Evolutionary conservation across 768 basidiomycete species (phyloP).

Genomic region (Tylopilus balloui): DNA sequence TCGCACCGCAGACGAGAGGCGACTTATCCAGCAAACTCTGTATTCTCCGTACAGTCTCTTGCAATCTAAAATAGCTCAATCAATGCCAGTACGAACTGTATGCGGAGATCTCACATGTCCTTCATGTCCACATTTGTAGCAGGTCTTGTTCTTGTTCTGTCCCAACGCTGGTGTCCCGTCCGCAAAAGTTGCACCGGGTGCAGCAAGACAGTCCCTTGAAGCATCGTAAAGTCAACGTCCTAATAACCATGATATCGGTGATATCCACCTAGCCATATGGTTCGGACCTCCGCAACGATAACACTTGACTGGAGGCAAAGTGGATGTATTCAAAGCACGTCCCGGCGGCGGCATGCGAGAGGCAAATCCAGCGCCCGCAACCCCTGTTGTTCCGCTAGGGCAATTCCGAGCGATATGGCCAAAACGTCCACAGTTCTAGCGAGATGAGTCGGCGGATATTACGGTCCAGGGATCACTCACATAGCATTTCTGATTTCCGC

Average conservation of each 20-base stretch:
- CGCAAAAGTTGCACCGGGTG: slow-evolving; percentile 50
- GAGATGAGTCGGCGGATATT: slow-evolving; percentile 5
- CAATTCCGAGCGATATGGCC: slow-evolving; percentile 81
- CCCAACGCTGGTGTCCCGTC: slow-evolving; percentile 41
- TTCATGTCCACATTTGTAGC: slow-evolving; percentile 85
- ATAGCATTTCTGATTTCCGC: slow-evolving; percentile 76
- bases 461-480: slow-evolving; percentile 40
- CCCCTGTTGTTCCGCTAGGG: slow-evolving; percentile 44
- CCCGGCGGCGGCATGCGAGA: slow-evolving; percentile 72
- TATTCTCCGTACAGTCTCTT: slow-evolving; percentile 57
- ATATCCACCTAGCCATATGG: slow-evolving; percentile 69
- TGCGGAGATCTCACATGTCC: slow-evolving; percentile 62
- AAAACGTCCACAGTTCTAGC: slow-evolving; percentile 72
- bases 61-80: slow-evolving; percentile 44
- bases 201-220: slow-evolving; percentile 74
- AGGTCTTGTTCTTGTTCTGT: slow-evolving; percentile 67
- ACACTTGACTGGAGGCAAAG: slow-evolving; percentile 80
- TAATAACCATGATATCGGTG: background rate
- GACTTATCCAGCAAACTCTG: slow-evolving; percentile 46
- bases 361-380: slow-evolving; percentile 45
- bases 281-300: slow-evolving; percentile 88
- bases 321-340: slow-evolving; percentile 67
- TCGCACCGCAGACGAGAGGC: slow-evolving; percentile 3
- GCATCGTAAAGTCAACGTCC: slow-evolving; percentile 7
- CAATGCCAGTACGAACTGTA: slow-evolving; percentile 1